phyloP scores from a whole-genome alignment of 805 yeast species.

The Teunomyces aglyptinius region DNA sequence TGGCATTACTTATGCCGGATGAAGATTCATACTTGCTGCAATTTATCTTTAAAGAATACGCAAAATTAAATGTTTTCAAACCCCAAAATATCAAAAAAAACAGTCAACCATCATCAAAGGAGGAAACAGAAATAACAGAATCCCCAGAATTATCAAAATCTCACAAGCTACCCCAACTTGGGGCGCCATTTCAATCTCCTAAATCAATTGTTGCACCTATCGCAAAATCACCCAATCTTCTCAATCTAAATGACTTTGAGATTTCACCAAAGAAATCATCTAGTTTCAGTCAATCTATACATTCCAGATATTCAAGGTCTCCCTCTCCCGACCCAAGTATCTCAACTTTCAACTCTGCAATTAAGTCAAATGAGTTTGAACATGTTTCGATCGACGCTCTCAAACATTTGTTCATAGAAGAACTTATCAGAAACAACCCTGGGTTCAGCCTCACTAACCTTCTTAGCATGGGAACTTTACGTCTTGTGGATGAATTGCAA shows the following conservation, averaged over 20 bases:
- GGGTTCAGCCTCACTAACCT: conserved; percentile 24
- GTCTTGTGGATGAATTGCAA: conserved; percentile 34
- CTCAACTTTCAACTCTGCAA: conserved; percentile 4
- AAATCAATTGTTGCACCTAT: not conserved
- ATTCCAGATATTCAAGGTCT: conserved; percentile 1
- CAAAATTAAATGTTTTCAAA: not conserved
- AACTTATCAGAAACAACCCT: conserved; percentile 23
- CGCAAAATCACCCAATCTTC: not conserved
- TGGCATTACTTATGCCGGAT: not conserved
- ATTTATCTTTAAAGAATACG: conserved; percentile 1
- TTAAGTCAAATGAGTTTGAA: conserved; percentile 1
- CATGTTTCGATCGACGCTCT: conserved; percentile 24
- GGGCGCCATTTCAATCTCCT: not conserved
- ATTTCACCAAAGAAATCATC: not conserved
- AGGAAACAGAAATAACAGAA: not conserved
- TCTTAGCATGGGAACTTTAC: conserved; percentile 31
- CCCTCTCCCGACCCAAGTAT: conserved; percentile 9
- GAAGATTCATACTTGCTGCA: conserved; percentile 1
- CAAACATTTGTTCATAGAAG: conserved; percentile 27
- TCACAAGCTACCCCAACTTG: not conserved
- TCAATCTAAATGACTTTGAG: not conserved
- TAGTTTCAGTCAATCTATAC: not conserved
- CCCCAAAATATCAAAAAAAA: not conserved
- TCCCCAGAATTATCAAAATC: not conserved
- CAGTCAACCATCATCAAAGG: not conserved